A percentile compares a stretch with the other conserved stretches of the same genome.
These are phyloP conservation scores for Amanita exitialis DNA, from an alignment of 768 basidiomycete species.

Conservation along the genomic window DNA sequence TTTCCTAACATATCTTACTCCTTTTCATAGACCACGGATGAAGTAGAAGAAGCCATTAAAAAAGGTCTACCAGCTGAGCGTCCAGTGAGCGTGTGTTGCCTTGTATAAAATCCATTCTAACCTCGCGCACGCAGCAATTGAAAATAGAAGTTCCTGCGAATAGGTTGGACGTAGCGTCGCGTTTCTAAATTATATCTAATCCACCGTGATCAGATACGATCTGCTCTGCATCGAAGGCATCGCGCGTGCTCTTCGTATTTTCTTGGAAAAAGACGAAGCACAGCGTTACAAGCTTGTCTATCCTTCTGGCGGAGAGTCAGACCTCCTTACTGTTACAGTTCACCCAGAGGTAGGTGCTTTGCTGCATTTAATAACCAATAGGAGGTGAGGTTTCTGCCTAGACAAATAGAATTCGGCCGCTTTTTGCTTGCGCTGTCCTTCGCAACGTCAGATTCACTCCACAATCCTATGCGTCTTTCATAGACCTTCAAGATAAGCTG, in stretches of 20 bases:
- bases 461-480: conserved; percentile 90
- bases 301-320: conserved; percentile 56
- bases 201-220: conserved; percentile 64
- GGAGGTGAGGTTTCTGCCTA: conserved; percentile 16
- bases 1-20: conserved; percentile 3
- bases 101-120: conserved; percentile 1
- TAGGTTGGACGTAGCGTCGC: conserved; percentile 34
- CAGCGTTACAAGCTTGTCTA: conserved; percentile 69
- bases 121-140: conserved; percentile 54
- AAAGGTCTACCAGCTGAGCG: conserved; percentile 80
- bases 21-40: conserved; percentile 66
- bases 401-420: conserved; percentile 79
- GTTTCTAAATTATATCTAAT: background rate
- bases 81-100: conserved; percentile 40
- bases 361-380: background rate
- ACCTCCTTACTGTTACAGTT: conserved; percentile 58
- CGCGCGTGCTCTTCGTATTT: conserved; percentile 74
- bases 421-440: conserved; percentile 84
- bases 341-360: conserved; percentile 52
- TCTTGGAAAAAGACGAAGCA: conserved; percentile 58
- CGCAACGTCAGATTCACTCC: conserved; percentile 86
- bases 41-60: conserved; percentile 73
- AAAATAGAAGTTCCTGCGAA: conserved; percentile 99
- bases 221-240: conserved; percentile 96
- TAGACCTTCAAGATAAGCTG: conserved; percentile 98